Conservation (phyloP, 2,329 filamentous ascomycete genomes). For the Arthrobotrys entomopaga region DNA sequence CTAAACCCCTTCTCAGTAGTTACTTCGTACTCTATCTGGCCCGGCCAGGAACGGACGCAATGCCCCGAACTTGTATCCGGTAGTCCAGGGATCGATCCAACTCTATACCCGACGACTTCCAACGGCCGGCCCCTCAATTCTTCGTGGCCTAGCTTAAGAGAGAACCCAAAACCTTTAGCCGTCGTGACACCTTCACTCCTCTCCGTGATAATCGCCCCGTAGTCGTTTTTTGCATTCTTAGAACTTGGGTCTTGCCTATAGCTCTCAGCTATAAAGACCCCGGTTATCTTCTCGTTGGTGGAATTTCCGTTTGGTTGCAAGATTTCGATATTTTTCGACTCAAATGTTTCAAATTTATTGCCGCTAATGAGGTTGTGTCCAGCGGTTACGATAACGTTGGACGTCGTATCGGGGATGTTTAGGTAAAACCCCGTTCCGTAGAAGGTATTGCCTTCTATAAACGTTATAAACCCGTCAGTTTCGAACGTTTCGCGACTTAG, state of each 20-base stretch:
- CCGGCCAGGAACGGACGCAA: slow-evolving; percentile 7
- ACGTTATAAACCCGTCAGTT: slow-evolving; percentile 13
- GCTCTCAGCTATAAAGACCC: slow-evolving; percentile 15
- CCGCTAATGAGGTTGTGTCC: slow-evolving; percentile 23
- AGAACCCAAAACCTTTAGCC: slow-evolving; percentile 26
- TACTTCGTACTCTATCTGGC: slow-evolving; percentile 18
- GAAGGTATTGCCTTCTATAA: neutral
- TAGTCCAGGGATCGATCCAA: slow-evolving; percentile 3
- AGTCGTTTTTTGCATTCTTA: slow-evolving; percentile 21
- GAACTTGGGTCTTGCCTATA: slow-evolving; percentile 13
- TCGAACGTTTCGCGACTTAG: too few relatives aligned
- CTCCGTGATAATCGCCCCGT: slow-evolving; percentile 12
- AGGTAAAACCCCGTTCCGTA: slow-evolving; percentile 29
- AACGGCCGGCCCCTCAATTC: slow-evolving; percentile 3
- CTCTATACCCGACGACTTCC: slow-evolving; percentile 19
- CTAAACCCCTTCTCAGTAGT: slow-evolving; percentile 22
- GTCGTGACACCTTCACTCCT: neutral
- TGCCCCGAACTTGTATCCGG: slow-evolving; percentile 17
- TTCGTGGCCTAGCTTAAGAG: slow-evolving; percentile 16
- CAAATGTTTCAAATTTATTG: neutral
- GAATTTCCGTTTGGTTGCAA: neutral
- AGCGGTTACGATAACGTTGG: slow-evolving; percentile 20
- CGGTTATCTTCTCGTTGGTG: neutral
- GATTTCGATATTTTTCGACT: slow-evolving; percentile 8
- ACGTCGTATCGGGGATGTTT: slow-evolving; percentile 15